Evolutionary conservation across 805 yeast genomes (phyloP).

Genomic region (Lipomyces starkeyi): DNA sequence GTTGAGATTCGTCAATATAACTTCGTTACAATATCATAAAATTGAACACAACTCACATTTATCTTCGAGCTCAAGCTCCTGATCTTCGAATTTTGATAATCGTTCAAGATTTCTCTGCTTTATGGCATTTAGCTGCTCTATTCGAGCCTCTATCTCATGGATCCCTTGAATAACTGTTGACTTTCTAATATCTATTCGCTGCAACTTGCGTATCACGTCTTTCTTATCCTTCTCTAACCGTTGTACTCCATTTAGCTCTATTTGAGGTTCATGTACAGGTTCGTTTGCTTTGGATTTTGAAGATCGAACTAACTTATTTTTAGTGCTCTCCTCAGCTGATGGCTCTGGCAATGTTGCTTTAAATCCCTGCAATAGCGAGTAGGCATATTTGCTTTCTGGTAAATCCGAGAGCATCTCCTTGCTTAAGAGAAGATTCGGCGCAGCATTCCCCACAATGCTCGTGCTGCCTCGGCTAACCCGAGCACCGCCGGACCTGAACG

Average conservation of each 20-base stretch:
- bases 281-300: slow-evolving; percentile 16
- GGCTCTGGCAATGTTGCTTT: slow-evolving; percentile 52
- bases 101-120: slow-evolving; percentile 24
- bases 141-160: slow-evolving; percentile 31
- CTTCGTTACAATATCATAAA: neutral
- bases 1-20: neutral
- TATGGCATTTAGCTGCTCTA: slow-evolving; percentile 24
- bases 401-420: slow-evolving; percentile 65
- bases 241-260: slow-evolving; percentile 29
- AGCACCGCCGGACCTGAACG: slow-evolving; percentile 37
- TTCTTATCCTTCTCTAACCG: slow-evolving; percentile 23
- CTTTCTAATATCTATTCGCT: slow-evolving; percentile 32
- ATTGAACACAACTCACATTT: slow-evolving; percentile 17
- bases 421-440: slow-evolving; percentile 48
- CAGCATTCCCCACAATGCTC: slow-evolving; percentile 4
- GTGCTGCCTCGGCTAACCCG: slow-evolving; percentile 4
- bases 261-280: slow-evolving; percentile 12
- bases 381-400: slow-evolving; percentile 50
- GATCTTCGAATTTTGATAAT: slow-evolving; percentile 31
- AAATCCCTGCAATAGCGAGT: slow-evolving; percentile 73
- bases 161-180: slow-evolving; percentile 32
- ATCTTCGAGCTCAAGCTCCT: slow-evolving; percentile 33
- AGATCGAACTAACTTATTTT: slow-evolving; percentile 8
- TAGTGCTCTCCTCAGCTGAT: slow-evolving; percentile 3
- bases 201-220: slow-evolving; percentile 27